These are phyloP conservation scores for Candida tallmaniae DNA, from an alignment of 805 yeast species.

Conservation along the genomic window DNA sequence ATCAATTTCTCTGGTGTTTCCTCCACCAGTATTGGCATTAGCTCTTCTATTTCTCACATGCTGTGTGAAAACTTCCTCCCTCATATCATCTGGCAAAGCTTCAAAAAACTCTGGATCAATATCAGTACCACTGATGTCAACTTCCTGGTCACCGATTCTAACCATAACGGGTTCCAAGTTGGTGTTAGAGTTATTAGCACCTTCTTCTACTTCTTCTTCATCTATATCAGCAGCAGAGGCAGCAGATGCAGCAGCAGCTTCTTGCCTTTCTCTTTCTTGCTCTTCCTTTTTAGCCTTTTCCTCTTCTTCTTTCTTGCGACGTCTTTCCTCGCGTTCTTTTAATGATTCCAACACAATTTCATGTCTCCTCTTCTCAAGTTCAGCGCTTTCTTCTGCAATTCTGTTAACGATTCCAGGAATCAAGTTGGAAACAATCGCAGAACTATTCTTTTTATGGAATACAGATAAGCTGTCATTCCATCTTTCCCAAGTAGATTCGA, in stretches of 20 bases:
- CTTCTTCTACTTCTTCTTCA: neutral
- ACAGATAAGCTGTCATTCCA: slow-evolving; percentile 60
- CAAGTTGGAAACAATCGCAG: slow-evolving; percentile 17
- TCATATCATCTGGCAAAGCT: slow-evolving; percentile 88
- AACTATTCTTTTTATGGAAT: slow-evolving; percentile 41
- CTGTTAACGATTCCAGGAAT: slow-evolving; percentile 39
- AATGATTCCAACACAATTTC: slow-evolving; percentile 20
- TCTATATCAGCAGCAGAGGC: neutral
- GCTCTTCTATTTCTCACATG: slow-evolving; percentile 74
- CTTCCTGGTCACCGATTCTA: slow-evolving; percentile 68
- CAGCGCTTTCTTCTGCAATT: slow-evolving; percentile 47
- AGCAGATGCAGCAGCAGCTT: slow-evolving; percentile 6
- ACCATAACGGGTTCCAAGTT: slow-evolving; percentile 55
- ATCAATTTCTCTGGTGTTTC: slow-evolving; percentile 61
- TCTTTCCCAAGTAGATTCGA: slow-evolving; percentile 55
- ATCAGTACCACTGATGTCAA: slow-evolving; percentile 85
- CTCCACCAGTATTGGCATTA: slow-evolving; percentile 40
- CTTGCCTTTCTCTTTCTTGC: slow-evolving; percentile 17
- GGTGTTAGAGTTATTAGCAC: neutral
- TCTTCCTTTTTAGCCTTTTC: slow-evolving; percentile 15
- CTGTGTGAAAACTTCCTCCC: slow-evolving; percentile 86
- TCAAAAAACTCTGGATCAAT: slow-evolving; percentile 88
- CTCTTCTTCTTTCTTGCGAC: slow-evolving; percentile 23
- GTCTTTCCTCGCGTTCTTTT: slow-evolving; percentile 32
- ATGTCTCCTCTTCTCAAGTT: slow-evolving; percentile 23